Conservation (phyloP, 352 stramenopile species). For the Phytopythium oedochilum region DNA sequence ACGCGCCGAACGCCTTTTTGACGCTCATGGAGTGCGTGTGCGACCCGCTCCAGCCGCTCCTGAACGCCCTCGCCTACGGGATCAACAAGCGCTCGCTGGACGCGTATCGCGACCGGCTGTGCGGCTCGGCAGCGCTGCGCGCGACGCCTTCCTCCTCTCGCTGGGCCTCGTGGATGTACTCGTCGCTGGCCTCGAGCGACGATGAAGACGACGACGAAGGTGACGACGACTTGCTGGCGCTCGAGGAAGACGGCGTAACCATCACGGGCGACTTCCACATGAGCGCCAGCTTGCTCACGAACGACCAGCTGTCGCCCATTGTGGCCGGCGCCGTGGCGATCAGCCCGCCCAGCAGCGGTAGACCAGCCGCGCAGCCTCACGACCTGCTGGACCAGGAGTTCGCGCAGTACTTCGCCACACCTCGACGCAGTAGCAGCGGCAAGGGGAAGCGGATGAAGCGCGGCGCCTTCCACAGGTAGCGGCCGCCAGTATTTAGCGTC, state of each 20-base stretch:
- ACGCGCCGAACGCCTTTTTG: conserved; percentile 49
- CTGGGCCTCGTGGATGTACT: conserved; percentile 37
- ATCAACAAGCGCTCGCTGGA: conserved; percentile 72
- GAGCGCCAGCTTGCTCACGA: conserved; percentile 13
- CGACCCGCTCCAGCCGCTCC: conserved; percentile 62
- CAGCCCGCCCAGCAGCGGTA: background rate
- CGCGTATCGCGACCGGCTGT: conserved; percentile 68
- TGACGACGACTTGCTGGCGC: background rate
- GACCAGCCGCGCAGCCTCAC: background rate
- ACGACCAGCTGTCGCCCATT: conserved; percentile 6
- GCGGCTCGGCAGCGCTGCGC: conserved; percentile 7
- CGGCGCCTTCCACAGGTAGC: background rate
- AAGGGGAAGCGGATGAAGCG: conserved; percentile 11
- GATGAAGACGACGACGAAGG: conserved; percentile 38
- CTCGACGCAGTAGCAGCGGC: conserved; percentile 8
- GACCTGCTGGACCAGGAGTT: conserved; percentile 34
- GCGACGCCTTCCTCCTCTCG: background rate
- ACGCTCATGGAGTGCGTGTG: conserved; percentile 66
- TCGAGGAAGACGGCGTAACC: conserved; percentile 11
- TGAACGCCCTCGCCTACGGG: conserved; percentile 64
- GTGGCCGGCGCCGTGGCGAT: background rate
- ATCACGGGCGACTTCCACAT: conserved; percentile 39
- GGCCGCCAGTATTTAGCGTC: background rate
- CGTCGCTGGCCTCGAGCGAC: conserved; percentile 54
- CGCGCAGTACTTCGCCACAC: conserved; percentile 31